These are phyloP conservation scores for Verticillium albo-atrum DNA, from an alignment of 2,329 filamentous ascomycete species.

Conservation along the genomic window DNA sequence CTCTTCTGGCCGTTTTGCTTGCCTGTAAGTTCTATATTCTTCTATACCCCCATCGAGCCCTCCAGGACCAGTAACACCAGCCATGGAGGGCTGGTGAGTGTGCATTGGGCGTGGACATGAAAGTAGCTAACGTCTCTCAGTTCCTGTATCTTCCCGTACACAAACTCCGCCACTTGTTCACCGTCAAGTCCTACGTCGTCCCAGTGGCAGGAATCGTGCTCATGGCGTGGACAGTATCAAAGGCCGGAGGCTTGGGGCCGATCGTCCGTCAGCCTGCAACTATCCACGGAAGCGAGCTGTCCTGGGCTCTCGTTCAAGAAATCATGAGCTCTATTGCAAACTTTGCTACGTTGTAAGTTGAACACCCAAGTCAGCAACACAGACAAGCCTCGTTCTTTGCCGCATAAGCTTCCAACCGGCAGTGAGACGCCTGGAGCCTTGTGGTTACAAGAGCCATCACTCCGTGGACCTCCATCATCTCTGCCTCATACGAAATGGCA, in stretches of 20 bases:
- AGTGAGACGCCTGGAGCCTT: too few species aligned
- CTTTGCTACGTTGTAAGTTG: constrained; percentile 62
- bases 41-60: too few species aligned
- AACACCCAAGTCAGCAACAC: too few species aligned
- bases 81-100: too few species aligned
- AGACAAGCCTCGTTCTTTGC: too few species aligned
- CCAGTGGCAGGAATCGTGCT: constrained; percentile 80
- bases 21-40: constrained; percentile 49
- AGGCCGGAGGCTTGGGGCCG: constrained; percentile 77
- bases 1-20: constrained; percentile 79
- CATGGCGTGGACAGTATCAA: constrained; percentile 80
- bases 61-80: too few species aligned
- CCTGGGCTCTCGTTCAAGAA: constrained; percentile 77
- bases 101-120: too few species aligned
- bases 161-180: constrained; percentile 47
- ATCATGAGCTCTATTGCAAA: constrained; percentile 90
- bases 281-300: constrained; percentile 63
- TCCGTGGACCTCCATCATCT: too few species aligned
- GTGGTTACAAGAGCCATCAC: too few species aligned
- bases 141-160: constrained; percentile 64
- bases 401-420: too few species aligned
- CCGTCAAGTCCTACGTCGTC: constrained; percentile 81
- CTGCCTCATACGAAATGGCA: too few species aligned
- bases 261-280: constrained; percentile 56
- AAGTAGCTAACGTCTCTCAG: neutral